Percentiles rank a stretch among this genome's conserved stretches.
phyloP scores from a whole-genome alignment of 768 basidiomycete genomes.

The Termitomyces sp. region DNA sequence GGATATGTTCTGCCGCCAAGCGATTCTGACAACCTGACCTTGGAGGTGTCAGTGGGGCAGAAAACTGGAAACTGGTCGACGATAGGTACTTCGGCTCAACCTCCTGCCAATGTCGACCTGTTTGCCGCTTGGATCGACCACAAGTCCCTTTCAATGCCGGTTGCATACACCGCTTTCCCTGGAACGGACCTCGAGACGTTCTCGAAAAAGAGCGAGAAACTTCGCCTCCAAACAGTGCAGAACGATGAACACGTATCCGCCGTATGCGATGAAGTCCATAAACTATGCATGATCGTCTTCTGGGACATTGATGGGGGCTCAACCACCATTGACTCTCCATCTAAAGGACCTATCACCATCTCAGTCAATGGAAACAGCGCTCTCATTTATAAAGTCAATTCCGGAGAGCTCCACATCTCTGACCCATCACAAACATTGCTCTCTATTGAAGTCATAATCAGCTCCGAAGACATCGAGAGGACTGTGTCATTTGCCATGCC shows the following conservation, averaged over 20 bases:
- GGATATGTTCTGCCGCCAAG: constrained; percentile 50
- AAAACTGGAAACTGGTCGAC: constrained; percentile 55
- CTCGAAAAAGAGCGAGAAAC: constrained; percentile 24
- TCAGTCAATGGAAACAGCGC: constrained; percentile 35
- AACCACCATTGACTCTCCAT: constrained; percentile 25
- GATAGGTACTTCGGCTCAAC: constrained; percentile 59
- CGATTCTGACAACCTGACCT: constrained; percentile 24
- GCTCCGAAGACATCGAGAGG: constrained; percentile 17
- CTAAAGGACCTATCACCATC: constrained; percentile 23
- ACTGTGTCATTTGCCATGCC: constrained; percentile 37
- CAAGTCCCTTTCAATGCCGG: constrained; percentile 23
- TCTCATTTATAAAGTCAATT: constrained; percentile 35
- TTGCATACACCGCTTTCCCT: constrained; percentile 55
- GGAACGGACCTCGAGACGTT: constrained; percentile 36
- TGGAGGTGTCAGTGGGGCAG: constrained; percentile 33
- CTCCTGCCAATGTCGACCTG: constrained; percentile 51
- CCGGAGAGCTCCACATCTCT: constrained; percentile 46
- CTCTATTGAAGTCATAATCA: constrained; percentile 30
- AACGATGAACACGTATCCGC: constrained; percentile 49
- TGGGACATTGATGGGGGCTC: constrained; percentile 46
- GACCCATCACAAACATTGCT: constrained; percentile 58
- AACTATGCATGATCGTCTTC: constrained; percentile 46
- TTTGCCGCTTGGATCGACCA: constrained; percentile 61
- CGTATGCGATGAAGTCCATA: constrained; percentile 35
- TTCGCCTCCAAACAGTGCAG: constrained; percentile 29